A percentile compares a stretch with the other conserved stretches of the same genome.
Conservation (phyloP, 768 basidiomycete species). For the Boletus reticuloceps region DNA sequence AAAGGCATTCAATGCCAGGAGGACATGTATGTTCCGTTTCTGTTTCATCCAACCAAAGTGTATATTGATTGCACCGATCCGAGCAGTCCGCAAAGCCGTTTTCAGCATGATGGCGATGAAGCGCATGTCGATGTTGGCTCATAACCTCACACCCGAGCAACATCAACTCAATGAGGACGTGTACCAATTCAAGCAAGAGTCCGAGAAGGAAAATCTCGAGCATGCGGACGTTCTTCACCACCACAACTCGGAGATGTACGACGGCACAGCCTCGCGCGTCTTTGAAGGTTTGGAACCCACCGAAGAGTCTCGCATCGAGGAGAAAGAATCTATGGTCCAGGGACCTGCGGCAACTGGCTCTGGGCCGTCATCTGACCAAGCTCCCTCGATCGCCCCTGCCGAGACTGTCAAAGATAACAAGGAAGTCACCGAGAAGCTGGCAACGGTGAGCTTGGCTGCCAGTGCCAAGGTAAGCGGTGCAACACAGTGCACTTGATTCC, state of each 20-base stretch:
- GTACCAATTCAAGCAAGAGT: conserved; percentile 74
- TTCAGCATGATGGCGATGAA: conserved; percentile 84
- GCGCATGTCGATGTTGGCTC: conserved; percentile 61
- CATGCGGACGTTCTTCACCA: conserved; percentile 49
- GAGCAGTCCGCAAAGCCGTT: conserved; percentile 82
- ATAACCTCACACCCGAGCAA: conserved; percentile 40
- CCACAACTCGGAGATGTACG: conserved; percentile 33
- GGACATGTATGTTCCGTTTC: conserved; percentile 60
- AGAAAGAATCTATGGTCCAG: background rate
- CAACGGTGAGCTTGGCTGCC: conserved; percentile 27
- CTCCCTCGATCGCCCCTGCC: background rate
- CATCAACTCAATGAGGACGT: conserved; percentile 58
- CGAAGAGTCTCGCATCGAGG: background rate
- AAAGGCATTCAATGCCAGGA: conserved; percentile 85
- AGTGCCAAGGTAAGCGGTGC: conserved; percentile 31
- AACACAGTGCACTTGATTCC: conserved; percentile 13
- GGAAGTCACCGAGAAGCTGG: conserved; percentile 27
- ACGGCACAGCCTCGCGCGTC: background rate
- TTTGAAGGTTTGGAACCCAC: background rate
- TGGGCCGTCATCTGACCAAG: background rate
- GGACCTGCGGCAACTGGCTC: background rate
- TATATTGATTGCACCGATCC: conserved; percentile 2
- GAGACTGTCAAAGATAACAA: conserved; percentile 18
- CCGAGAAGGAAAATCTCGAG: conserved; percentile 50
- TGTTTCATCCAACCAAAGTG: background rate